phyloP scores from a whole-genome alignment of 2,329 filamentous ascomycete genomes.

The Nigrospora oryzae region DNA sequence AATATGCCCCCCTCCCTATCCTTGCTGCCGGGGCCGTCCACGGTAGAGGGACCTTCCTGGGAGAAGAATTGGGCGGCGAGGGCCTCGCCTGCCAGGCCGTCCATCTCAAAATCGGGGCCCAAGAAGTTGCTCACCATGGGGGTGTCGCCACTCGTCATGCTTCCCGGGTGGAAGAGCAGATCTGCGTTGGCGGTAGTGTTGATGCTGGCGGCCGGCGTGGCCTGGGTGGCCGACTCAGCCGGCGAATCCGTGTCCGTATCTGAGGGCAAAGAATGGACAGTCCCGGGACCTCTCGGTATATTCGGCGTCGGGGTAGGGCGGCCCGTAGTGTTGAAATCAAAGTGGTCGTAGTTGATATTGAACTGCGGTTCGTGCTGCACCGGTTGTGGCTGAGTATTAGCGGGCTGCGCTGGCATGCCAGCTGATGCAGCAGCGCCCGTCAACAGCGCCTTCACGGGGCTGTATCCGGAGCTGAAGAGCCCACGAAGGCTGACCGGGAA shows the following conservation, averaged over 20 bases:
- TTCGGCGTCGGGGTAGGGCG: conserved; percentile 4
- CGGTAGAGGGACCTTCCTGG: conserved; percentile 13
- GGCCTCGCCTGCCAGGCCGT: conserved; percentile 20
- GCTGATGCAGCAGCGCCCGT: conserved; percentile 5
- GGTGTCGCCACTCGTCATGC: background rate
- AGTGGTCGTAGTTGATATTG: background rate
- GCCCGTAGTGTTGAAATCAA: background rate
- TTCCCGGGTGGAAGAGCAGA: background rate
- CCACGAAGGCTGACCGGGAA: conserved; percentile 29
- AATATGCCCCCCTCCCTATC: background rate
- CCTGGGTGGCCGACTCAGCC: conserved; percentile 6
- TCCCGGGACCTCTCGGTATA: conserved; percentile 11
- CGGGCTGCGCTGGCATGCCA: background rate
- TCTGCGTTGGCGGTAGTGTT: background rate
- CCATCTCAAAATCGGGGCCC: conserved; percentile 15
- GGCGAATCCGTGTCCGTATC: conserved; percentile 19
- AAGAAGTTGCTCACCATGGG: conserved; percentile 11
- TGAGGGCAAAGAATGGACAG: conserved; percentile 18
- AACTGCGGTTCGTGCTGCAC: background rate
- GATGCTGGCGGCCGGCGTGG: background rate
- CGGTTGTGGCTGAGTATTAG: conserved; percentile 1
- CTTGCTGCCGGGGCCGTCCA: conserved; percentile 9
- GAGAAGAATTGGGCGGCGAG: conserved; percentile 22
- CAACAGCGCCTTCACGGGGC: conserved; percentile 23
- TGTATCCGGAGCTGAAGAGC: conserved; percentile 27